Evolutionary conservation across 768 basidiomycete species (phyloP).

Genomic region (Astraeus odoratus): DNA sequence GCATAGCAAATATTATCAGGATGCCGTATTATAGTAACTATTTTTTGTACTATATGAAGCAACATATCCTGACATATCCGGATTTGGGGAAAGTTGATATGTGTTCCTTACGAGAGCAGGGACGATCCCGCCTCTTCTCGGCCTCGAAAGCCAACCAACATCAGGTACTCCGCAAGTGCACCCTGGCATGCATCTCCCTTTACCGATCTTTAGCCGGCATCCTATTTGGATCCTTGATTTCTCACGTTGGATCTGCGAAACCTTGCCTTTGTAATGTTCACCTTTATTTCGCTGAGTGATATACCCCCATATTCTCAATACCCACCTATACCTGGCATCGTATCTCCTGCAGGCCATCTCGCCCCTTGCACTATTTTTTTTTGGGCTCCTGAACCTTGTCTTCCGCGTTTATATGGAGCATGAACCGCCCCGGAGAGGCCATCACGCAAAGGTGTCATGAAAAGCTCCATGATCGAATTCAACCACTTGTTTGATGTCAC

Average conservation of each 20-base stretch:
- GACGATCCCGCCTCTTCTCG: slow-evolving; percentile 28
- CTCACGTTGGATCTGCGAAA: slow-evolving; percentile 10
- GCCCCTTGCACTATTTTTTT: slow-evolving; percentile 5
- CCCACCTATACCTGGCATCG: slow-evolving; percentile 7
- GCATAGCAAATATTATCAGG: slow-evolving; percentile 17
- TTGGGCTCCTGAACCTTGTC: slow-evolving; percentile 18
- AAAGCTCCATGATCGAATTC: slow-evolving; percentile 28
- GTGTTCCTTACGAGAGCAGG: slow-evolving; percentile 29
- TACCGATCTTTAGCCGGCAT: slow-evolving; percentile 9
- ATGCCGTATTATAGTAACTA: slow-evolving; percentile 24
- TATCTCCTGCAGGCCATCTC: slow-evolving; percentile 6
- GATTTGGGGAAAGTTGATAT: slow-evolving; percentile 27
- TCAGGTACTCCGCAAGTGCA: slow-evolving; percentile 25
- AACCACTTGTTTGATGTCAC: slow-evolving; percentile 14
- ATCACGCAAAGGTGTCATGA: slow-evolving; percentile 23
- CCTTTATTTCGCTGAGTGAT: background rate
- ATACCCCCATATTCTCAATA: slow-evolving; percentile 12
- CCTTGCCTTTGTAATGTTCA: slow-evolving; percentile 8
- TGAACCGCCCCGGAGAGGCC: slow-evolving; percentile 22
- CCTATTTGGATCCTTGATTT: slow-evolving; percentile 4
- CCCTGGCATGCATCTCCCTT: slow-evolving; percentile 5
- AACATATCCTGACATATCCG: slow-evolving; percentile 21
- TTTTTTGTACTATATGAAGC: background rate
- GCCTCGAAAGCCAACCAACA: slow-evolving; percentile 30
- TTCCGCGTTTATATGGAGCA: slow-evolving; percentile 22